A percentile compares a stretch with the other conserved stretches of the same genome.
Evolutionary conservation across 768 basidiomycete genomes (phyloP).

Genomic region (Sporobolomyces phaffii): DNA sequence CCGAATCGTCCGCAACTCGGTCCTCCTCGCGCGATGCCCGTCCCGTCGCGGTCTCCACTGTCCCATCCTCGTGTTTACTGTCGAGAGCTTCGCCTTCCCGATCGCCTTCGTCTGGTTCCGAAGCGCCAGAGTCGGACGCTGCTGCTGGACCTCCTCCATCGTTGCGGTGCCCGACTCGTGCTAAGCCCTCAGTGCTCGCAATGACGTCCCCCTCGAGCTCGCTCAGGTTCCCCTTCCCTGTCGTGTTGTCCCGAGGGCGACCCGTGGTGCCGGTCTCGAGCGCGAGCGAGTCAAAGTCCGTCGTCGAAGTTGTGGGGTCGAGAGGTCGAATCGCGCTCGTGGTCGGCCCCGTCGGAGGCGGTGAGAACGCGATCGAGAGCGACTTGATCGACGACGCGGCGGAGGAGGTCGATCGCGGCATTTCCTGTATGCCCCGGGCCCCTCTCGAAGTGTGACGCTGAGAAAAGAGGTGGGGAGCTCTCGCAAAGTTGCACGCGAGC

Average conservation of each 20-base stretch:
- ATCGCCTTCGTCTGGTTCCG: not conserved
- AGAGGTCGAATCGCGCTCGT: not conserved
- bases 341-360: not conserved
- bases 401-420: not conserved
- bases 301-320: constrained; percentile 8
- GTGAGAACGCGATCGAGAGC: constrained; percentile 8
- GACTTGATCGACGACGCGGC: constrained; percentile 1
- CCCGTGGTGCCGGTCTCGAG: not conserved
- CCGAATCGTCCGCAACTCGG: not conserved
- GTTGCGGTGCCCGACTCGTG: not conserved
- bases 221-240: constrained; percentile 12
- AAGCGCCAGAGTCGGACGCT: too few species aligned
- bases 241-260: not conserved
- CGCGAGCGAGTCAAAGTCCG: not conserved
- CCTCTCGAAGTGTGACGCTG: not conserved
- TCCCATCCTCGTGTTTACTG: too few species aligned
- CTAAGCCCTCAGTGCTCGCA: constrained; percentile 4
- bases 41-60: too few species aligned
- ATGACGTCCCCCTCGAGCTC: constrained; percentile 29
- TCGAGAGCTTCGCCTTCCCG: not conserved
- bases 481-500: too few species aligned
- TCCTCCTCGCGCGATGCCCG: too few species aligned
- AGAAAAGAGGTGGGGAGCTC: not conserved
- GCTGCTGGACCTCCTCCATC: too few species aligned
- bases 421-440: too few species aligned